Percentiles rank a stretch among this genome's conserved stretches.
Evolutionary conservation across 2,329 filamentous ascomycete species (phyloP).

Genomic region (Colletotrichum chrysophilum): DNA sequence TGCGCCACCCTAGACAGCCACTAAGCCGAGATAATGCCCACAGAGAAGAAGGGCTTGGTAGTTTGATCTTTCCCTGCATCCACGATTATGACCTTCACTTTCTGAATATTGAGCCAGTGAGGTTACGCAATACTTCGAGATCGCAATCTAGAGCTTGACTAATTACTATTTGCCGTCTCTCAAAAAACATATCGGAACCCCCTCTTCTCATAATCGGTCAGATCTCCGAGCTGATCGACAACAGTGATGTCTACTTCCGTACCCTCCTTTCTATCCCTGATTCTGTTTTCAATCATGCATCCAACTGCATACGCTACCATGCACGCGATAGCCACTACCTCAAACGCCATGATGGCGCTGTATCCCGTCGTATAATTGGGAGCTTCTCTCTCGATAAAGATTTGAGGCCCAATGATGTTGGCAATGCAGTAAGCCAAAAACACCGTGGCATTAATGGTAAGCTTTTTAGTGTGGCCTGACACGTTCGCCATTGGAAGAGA

Average conservation of each 20-base stretch:
- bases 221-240: not conserved
- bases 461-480: not conserved
- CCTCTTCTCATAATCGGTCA: not conserved
- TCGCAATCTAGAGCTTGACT: too few relatives aligned
- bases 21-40: not conserved
- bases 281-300: not conserved
- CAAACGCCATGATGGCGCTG: not conserved
- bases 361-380: not conserved
- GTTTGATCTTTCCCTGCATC: not conserved
- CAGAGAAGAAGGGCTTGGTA: accelerated
- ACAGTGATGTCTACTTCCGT: not conserved
- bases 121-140: not conserved
- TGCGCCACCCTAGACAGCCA: not conserved
- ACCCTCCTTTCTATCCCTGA: not conserved
- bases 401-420: not conserved
- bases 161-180: too few relatives aligned
- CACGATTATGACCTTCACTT: not conserved
- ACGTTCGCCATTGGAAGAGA: not conserved
- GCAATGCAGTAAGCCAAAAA: not conserved
- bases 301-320: not conserved
- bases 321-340: not conserved
- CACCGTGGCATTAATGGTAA: not conserved
- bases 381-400: not conserved
- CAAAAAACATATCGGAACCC: not conserved
- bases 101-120: not conserved